Conservation (phyloP, 129 eudicot species). For the Oenanthe sinensis region DNA sequence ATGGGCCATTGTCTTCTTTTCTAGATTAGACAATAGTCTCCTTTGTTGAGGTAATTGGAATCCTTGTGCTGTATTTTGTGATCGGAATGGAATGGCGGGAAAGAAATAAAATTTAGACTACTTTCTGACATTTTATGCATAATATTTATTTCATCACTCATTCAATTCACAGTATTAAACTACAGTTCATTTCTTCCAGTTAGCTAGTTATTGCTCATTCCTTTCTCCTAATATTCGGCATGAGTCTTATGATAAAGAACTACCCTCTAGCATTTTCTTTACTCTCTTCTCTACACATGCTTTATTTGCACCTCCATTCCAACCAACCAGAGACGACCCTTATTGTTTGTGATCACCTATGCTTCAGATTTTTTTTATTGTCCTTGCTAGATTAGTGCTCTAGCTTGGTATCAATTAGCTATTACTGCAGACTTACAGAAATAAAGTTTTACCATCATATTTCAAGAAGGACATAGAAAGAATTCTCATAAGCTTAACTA, state of each 20-base stretch:
- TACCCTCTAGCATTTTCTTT: not conserved
- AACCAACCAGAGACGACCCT: not conserved
- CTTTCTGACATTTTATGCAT: not conserved
- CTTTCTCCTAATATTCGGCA: not conserved
- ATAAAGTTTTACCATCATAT: not conserved
- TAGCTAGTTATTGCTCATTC: not conserved
- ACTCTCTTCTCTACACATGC: not conserved
- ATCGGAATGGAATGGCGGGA: not conserved
- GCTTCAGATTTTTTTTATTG: not conserved
- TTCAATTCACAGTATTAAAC: not conserved
- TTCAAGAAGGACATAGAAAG: not conserved
- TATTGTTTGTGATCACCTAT: not conserved
- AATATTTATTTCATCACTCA: too few relatives aligned
- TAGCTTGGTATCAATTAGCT: not conserved
- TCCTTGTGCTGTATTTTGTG: not conserved
- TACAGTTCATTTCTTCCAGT: not conserved
- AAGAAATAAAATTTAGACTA: not conserved
- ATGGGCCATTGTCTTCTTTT: not conserved
- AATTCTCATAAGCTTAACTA: not conserved
- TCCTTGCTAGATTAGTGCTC: not conserved
- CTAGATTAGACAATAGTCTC: not conserved
- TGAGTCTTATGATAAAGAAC: not conserved
- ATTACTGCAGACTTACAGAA: not conserved
- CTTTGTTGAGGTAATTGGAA: not conserved
- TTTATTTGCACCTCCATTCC: not conserved